phyloP scores from a whole-genome alignment of 2,329 filamentous ascomycete genomes.

The Sphaerulina vaccinii region DNA sequence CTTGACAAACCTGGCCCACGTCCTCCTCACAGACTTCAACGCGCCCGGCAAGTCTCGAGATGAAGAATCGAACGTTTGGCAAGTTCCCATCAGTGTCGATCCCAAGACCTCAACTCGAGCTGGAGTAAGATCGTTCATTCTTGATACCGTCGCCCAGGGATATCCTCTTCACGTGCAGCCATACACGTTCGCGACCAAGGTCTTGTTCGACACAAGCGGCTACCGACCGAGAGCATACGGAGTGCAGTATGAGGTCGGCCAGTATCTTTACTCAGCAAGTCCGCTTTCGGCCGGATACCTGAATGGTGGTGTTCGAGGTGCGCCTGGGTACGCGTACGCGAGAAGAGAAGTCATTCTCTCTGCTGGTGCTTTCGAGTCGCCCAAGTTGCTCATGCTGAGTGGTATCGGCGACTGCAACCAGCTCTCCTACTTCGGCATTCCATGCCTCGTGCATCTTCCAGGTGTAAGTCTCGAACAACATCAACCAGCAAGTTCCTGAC shows the following conservation, averaged over 20 bases:
- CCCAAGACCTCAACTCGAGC: constrained; percentile 5
- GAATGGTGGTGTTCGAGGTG: constrained; percentile 31
- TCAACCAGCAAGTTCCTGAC: constrained; percentile 30
- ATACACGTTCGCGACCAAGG: constrained; percentile 68
- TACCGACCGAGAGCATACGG: constrained; percentile 34
- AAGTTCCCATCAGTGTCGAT: constrained; percentile 57
- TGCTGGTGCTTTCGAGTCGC: constrained; percentile 60
- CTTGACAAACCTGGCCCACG: constrained; percentile 45
- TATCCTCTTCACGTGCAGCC: constrained; percentile 25
- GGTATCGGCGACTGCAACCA: constrained; percentile 59
- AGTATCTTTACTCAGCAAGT: constrained; percentile 39
- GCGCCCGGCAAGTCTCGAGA: constrained; percentile 41
- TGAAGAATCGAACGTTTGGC: constrained; percentile 51
- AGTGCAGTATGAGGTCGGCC: constrained; percentile 42
- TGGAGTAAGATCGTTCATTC: constrained; percentile 9
- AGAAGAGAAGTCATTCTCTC: constrained; percentile 18
- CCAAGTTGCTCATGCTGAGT: constrained; percentile 63
- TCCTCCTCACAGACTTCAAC: constrained; percentile 50
- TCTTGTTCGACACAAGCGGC: constrained; percentile 54
- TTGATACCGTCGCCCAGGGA: constrained; percentile 1
- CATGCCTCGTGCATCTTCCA: constrained; percentile 54
- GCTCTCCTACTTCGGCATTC: constrained; percentile 55
- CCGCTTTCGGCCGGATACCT: constrained; percentile 29
- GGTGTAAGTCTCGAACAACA: neutral
- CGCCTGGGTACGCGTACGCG: constrained; percentile 42